Evolutionary conservation across 1,284 basidiomycete genomes (phyloP), one percentile per base, ranked within the genome.

Genomic region (Ustilago loliicola): DNA sequence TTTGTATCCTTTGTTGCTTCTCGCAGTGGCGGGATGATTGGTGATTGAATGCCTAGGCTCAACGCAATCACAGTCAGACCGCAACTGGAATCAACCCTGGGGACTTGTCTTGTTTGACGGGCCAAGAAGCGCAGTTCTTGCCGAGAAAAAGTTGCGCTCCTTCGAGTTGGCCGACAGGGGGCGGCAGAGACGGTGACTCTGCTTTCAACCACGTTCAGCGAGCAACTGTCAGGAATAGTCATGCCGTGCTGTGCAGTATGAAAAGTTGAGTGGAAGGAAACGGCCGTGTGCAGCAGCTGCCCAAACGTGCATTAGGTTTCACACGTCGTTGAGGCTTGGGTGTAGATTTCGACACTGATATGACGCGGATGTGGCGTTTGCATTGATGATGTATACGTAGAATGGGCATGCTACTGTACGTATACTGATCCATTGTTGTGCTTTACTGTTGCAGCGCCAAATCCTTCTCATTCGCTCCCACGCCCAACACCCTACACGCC

Each of bases 401-500:
- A 17, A 42, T 17, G 27, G 11, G n/a, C 11, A 34, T 36, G 50
- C 50, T 54, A 5, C 13, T 17, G 15, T 19, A 5, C 15, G 10
- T 36, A 13, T 36, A 23, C 13, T 29, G 25, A 30, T 51, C 10
- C 15, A 38, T 27, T 29, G 29, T 45, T 40, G 40, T 45, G 51
- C 8, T 36, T 30, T 50, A 78, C 48, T 67, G 76, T 50, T 70
- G 34, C 21, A 80, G 54, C 0, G 75, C 74, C 15, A 72, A 63
- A 60, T 83, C 81, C 51, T 73, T 72, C 32, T 83, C 80, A 47
- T 83, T 83, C 21, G 77, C 73, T 5, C 79, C 81, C 2, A 79
- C 71, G 6, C 81, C 82, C 10, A 83, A 57, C 19, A 76, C 67
- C 62, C 89, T 87, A 86, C 92, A 69, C 2, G 76, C 80, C 13